Evolutionary conservation across 768 basidiomycete genomes (phyloP).

Genomic region (Mycena crocata): DNA sequence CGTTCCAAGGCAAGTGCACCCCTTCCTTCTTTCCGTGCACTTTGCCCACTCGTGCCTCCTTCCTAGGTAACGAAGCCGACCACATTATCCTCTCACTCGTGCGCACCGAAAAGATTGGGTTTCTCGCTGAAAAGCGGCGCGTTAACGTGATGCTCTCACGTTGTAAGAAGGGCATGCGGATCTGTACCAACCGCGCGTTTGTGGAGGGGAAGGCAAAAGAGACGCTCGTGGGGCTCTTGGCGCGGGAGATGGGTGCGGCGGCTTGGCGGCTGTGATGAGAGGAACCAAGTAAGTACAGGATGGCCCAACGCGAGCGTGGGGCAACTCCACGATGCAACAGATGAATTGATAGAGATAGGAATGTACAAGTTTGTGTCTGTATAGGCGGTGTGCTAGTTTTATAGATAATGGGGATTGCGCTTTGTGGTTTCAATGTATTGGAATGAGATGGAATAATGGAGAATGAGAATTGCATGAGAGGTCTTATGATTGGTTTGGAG

Average conservation of each 20-base stretch:
- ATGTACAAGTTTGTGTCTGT: too few species aligned
- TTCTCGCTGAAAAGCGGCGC: conserved; percentile 66
- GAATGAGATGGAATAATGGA: too few species aligned
- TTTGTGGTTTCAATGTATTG: too few species aligned
- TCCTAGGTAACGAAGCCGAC: conserved; percentile 77
- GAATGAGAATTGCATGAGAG: too few species aligned
- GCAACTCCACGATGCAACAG: too few species aligned
- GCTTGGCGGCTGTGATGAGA: conserved; percentile 33
- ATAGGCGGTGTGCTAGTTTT: too few species aligned
- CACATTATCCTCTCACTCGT: conserved; percentile 81
- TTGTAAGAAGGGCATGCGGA: conserved; percentile 76
- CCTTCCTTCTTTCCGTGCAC: not conserved
- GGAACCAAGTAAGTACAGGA: not conserved
- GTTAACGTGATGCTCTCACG: conserved; percentile 83
- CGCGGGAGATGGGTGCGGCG: conserved; percentile 31
- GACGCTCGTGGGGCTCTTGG: conserved; percentile 49
- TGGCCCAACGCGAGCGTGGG: not conserved
- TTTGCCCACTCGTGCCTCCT: conserved; percentile 8
- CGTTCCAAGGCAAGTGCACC: conserved; percentile 73
- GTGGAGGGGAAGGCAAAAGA: conserved; percentile 50
- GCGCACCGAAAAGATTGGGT: conserved; percentile 70
- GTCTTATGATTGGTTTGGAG: too few species aligned
- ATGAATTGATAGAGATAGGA: too few species aligned
- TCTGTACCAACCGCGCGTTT: conserved; percentile 67
- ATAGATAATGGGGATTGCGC: too few species aligned